phyloP scores from a whole-genome alignment of 192 early-diverging fungal genomes.

The Backusella mclennaniae region DNA sequence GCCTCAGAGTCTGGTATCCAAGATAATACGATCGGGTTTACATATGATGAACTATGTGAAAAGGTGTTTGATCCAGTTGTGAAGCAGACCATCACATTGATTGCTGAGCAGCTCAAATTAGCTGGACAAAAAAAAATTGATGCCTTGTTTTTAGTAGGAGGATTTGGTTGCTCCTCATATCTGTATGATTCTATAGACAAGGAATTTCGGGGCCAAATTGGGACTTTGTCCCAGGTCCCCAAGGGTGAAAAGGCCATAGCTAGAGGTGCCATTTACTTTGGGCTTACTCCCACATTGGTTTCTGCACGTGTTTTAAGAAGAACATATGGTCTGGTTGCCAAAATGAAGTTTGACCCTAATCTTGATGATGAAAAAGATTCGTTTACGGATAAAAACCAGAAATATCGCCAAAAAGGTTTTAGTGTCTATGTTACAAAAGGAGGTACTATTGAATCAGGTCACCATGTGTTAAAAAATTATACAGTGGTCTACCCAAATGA shows the following conservation, averaged over 20 bases:
- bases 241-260: conserved; percentile 42
- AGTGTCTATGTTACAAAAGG: conserved; percentile 37
- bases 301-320: conserved; percentile 47
- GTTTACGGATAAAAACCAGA: conserved; percentile 39
- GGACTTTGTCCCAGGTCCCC: conserved; percentile 34
- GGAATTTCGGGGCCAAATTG: conserved; percentile 37
- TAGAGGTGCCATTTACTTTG: conserved; percentile 49
- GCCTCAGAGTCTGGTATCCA: conserved; percentile 40
- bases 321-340: conserved; percentile 46
- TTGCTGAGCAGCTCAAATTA: conserved; percentile 44
- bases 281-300: conserved; percentile 39
- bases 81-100: conserved; percentile 41
- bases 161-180: conserved; percentile 51
- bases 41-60: conserved; percentile 45
- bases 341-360: conserved; percentile 43
- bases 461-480: conserved; percentile 46
- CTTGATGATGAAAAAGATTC: conserved; percentile 41
- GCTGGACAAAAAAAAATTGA: conserved; percentile 25
- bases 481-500: conserved; percentile 37
- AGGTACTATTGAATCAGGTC: conserved; percentile 38
- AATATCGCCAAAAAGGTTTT: conserved; percentile 27
- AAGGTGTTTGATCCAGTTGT: conserved; percentile 50
- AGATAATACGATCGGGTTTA: conserved; percentile 38
- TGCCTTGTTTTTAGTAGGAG: conserved; percentile 52
- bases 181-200: conserved; percentile 41